These are phyloP conservation scores for Cyberlindnera amylophila DNA, from an alignment of 805 yeast species.

Conservation along the genomic window DNA sequence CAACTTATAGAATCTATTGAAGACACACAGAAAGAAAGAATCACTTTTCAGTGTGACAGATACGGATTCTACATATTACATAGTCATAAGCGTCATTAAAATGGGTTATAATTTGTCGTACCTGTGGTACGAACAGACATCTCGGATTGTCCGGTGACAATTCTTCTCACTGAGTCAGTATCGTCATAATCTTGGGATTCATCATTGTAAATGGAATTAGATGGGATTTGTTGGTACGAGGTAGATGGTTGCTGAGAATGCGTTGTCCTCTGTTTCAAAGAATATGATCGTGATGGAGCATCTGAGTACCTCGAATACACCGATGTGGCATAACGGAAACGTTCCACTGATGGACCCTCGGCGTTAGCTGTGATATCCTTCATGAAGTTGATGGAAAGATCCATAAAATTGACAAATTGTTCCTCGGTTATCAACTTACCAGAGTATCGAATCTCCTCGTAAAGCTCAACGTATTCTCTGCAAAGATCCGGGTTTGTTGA, in stretches of 20 bases:
- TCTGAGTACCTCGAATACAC: conserved; percentile 8
- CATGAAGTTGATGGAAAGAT: conserved; percentile 33
- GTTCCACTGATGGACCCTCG: conserved; percentile 2
- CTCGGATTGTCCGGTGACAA: conserved; percentile 1
- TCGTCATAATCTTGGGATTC: not conserved
- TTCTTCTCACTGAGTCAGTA: not conserved
- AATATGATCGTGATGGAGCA: conserved; percentile 4
- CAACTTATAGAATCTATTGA: conserved; percentile 11
- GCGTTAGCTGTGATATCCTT: conserved; percentile 20
- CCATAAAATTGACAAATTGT: conserved; percentile 60
- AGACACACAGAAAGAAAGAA: conserved; percentile 17
- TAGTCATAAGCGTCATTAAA: conserved; percentile 1
- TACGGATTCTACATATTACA: conserved; percentile 20
- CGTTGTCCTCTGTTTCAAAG: conserved; percentile 3
- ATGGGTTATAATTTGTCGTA: conserved; percentile 14
- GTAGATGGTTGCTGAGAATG: not conserved
- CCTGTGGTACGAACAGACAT: conserved; percentile 14
- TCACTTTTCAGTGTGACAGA: conserved; percentile 20
- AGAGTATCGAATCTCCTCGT: conserved; percentile 68
- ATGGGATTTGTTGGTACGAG: not conserved
- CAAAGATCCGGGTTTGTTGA: conserved; percentile 19
- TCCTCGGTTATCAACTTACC: conserved; percentile 54
- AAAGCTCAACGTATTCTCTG: conserved; percentile 43
- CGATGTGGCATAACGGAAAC: conserved; percentile 5
- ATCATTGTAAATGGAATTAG: not conserved